These are phyloP conservation scores for Ceriops tagal DNA, from an alignment of 345 rosid genomes.

Conservation along the genomic window DNA sequence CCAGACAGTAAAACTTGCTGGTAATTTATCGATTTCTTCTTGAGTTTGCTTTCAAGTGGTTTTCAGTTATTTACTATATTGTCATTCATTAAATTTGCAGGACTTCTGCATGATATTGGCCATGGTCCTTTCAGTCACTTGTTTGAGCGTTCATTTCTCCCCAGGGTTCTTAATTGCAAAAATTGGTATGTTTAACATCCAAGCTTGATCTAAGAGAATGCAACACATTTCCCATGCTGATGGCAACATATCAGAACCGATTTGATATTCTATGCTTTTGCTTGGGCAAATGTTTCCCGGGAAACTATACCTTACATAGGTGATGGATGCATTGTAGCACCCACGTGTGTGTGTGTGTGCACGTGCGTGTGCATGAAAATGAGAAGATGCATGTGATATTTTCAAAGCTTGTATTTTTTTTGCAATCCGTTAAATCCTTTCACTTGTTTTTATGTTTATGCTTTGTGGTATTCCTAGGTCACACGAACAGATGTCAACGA, in stretches of 20 bases:
- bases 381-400: neutral
- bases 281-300: no score
- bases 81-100: constrained; percentile 36
- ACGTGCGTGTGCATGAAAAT: no score
- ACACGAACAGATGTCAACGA: constrained; percentile 81
- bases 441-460: constrained; percentile 1
- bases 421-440: neutral
- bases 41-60: neutral
- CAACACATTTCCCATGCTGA: no score
- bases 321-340: no score
- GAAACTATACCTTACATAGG: no score
- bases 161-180: constrained; percentile 43
- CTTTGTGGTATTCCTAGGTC: constrained; percentile 45
- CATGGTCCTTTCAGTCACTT: constrained; percentile 97
- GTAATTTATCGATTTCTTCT: constrained; percentile 32
- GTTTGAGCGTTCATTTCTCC: constrained; percentile 90
- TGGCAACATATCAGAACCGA: no score
- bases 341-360: no score
- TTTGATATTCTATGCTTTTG: no score
- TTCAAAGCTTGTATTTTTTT: constrained; percentile 3
- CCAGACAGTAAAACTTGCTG: constrained; percentile 87
- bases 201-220: no score
- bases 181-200: constrained; percentile 46
- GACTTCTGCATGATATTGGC: constrained; percentile 92
- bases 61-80: neutral